A percentile compares a stretch with the other conserved stretches of the same genome.
phyloP scores from a whole-genome alignment of 1,284 basidiomycete genomes.

The Fomitiporia mediterranea region DNA sequence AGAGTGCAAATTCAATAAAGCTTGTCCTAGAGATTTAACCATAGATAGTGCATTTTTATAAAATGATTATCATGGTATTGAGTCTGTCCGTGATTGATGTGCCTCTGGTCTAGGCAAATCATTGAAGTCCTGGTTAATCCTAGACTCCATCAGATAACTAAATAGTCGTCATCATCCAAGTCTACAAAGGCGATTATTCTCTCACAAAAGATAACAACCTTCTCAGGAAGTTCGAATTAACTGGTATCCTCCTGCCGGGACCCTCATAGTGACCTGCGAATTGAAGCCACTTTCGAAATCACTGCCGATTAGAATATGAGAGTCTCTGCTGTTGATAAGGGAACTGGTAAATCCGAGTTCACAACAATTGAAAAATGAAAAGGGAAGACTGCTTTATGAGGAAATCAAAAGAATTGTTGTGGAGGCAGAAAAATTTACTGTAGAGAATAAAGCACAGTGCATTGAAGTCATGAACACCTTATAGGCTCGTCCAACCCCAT shows the following conservation, averaged over 20 bases:
- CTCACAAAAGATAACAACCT: conserved; percentile 98
- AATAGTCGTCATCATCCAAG: conserved; percentile 85
- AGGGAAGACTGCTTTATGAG: conserved; percentile 79
- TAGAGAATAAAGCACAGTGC: conserved; percentile 81
- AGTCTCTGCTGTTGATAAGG: conserved; percentile 86
- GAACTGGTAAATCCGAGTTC: conserved; percentile 85
- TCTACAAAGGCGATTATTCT: conserved; percentile 92
- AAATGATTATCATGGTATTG: too few species aligned
- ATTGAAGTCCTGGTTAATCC: too few species aligned
- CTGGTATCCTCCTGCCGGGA: conserved; percentile 87
- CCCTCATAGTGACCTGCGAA: conserved; percentile 94
- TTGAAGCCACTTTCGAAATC: conserved; percentile 93
- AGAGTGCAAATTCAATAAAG: too few species aligned
- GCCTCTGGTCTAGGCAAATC: too few species aligned
- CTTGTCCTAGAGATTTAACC: too few species aligned
- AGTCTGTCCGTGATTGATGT: too few species aligned
- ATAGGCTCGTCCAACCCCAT: conserved; percentile 75
- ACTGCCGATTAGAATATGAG: conserved; percentile 92
- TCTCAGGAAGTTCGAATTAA: conserved; percentile 95
- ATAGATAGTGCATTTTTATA: too few species aligned
- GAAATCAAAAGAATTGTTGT: conserved; percentile 90
- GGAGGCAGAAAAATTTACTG: conserved; percentile 88
- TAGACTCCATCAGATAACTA: conserved; percentile 96
- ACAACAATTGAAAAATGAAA: conserved; percentile 87
- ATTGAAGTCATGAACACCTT: conserved; percentile 83